Evolutionary conservation across 1,139 yeast species (phyloP), one percentile per base, ranked within the genome.

Genomic region (Yamadazyma triangularis): DNA sequence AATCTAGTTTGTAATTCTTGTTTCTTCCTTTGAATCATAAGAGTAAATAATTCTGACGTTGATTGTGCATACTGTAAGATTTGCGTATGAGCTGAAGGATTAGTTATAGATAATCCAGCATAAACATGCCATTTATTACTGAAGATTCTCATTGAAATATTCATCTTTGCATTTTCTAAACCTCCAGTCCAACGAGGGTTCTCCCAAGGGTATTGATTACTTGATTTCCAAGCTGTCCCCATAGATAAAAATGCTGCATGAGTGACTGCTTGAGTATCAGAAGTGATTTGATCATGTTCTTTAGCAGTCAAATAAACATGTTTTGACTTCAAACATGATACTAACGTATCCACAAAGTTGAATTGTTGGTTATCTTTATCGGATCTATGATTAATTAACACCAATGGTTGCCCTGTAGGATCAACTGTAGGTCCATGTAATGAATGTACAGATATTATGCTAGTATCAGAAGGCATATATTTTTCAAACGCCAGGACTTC

Each of bases 61-160:
- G 95, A 84, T 29, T 77, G 73, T 2, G 97, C 85, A 52, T 89
- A 91, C 53, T 89, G 97, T 38, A 86, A 67, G 13, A 93, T 83
- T 57, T 91, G 98, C 24, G 73, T 76, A 50, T 89, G 96, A 1
- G 98, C 97, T 18, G 91, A 77, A 0, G 96, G 96, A 51, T 91
- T 91, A 3, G 96, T 84, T 39, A 91, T 89, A 8, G 97, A 96
- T 46, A 91, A 67, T 0, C 98, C 98, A 4, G 98, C 98, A 52
- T 91, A 91, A 15, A 91, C 98, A 51, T 91, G 98, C 95, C 96
- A 91, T 57, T 89, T 88, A 59, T 89, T 91, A 19, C 95, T 79
- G 56, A 71, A 91, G 27, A 91, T 91, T 42, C 98, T 70, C 50
- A 91, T 62, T 1, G 97, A 84, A 30, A 91, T 88, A 54, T 91